Base-by-base conservation (phyloP, 805 yeast species). In the Tetrapisispora phaffii region DNA sequence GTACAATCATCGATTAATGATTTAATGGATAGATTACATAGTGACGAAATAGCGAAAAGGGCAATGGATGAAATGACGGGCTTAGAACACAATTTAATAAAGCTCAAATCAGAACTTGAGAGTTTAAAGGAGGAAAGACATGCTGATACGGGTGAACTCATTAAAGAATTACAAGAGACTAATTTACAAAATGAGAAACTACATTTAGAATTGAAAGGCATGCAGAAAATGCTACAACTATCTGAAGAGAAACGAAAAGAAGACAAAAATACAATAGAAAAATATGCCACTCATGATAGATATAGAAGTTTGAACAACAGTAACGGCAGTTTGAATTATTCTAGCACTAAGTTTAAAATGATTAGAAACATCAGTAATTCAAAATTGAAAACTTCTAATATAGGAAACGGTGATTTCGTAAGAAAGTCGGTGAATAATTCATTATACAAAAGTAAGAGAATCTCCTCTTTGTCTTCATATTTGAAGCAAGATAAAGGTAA, bases 11-110 rank as follows among this genome's bases (percentile, higher is more conserved):
- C 95, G 1, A 79, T 89, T 31, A 87, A 85, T 55, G 71, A 79
- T 45, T 68, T 90, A 39, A 71, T 78, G 47, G 80, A 86, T 36
- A 74, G 84, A 23, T 71, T 89, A 57, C 80, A 80, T 52, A 85
- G 96, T 0, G 96, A 90, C 60, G 95, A 86, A 44, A 80, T 82
- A 65, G 95, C 95, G 12, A 71, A 79, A 43, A 73, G 83, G 48
- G 94, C 96, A 49, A 73, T 69, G 87, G 76, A 44, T 71, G 80
- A 32, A 72, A 73, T 54, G 76, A 71, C 38, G 63, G 79, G 47
- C 78, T 76, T 58, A 76, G 76, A 44, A 68, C 77, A 70, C 71
- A 79, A 44, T 66, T 74, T 49, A 79, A 76, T 57, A 66, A 78
- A 32, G 66, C 74, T 20, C 53, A 84, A 60, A 90, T 89, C 12